These are phyloP conservation scores for Candida incommunis DNA, from an alignment of 805 yeast genomes.

Conservation along the genomic window DNA sequence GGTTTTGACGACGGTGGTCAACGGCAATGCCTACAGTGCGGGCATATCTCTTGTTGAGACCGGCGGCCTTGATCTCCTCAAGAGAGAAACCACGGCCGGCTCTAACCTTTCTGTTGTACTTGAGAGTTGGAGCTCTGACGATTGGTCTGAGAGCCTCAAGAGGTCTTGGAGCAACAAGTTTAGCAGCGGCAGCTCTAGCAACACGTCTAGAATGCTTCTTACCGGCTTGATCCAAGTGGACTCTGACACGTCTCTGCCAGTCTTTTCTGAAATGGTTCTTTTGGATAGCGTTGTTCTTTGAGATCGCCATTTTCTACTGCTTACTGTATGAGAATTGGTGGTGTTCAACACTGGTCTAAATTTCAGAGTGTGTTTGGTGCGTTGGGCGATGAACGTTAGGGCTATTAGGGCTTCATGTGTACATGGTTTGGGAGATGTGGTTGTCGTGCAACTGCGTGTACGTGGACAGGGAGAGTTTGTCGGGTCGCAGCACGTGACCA, in stretches of 20 bases:
- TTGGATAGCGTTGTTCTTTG: slow-evolving; percentile 97
- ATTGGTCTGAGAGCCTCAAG: slow-evolving; percentile 92
- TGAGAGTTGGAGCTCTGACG: slow-evolving; percentile 97
- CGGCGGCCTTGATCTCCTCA: slow-evolving; percentile 97
- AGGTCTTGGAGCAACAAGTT: slow-evolving; percentile 94
- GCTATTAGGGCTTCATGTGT: no score
- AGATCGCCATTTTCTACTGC: slow-evolving; percentile 56
- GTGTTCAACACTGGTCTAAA: slow-evolving; percentile 5
- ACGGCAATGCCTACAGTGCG: slow-evolving; percentile 98
- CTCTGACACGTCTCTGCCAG: slow-evolving; percentile 99
- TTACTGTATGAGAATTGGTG: no score
- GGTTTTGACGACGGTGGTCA: slow-evolving; percentile 99
- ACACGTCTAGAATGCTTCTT: slow-evolving; percentile 95
- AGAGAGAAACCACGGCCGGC: slow-evolving; percentile 99
- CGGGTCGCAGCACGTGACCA: no score
- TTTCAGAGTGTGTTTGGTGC: slow-evolving; percentile 4
- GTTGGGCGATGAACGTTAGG: no score
- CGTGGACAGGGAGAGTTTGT: no score
- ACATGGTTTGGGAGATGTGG: no score
- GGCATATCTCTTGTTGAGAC: slow-evolving; percentile 86
- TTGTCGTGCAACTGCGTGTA: no score
- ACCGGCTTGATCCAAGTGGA: slow-evolving; percentile 99
- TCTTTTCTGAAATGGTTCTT: slow-evolving; percentile 99
- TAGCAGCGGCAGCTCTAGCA: slow-evolving; percentile 89
- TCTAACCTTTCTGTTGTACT: slow-evolving; percentile 98